A percentile compares a stretch with the other conserved stretches of the same genome.
phyloP scores from a whole-genome alignment of 768 basidiomycete species.

The Termitomyces sp. region DNA sequence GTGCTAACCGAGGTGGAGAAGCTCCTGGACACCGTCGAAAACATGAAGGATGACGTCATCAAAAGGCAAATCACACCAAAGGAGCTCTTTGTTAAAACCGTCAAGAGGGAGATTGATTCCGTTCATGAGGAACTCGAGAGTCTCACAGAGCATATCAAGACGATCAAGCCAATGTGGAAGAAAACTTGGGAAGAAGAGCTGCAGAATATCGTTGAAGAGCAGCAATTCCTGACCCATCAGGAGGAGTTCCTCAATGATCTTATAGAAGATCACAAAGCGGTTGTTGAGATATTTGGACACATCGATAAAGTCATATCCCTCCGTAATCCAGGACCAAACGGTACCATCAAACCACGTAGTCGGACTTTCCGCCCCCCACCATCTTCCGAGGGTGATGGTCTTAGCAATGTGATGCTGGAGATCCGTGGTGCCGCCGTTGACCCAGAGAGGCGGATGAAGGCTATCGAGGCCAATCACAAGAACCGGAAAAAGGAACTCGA shows the following conservation, averaged over 20 bases:
- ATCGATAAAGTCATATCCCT: conserved; percentile 85
- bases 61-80: conserved; percentile 86
- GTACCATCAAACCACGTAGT: conserved; percentile 22
- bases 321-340: conserved; percentile 41
- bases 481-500: conserved; percentile 72
- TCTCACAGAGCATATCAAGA: conserved; percentile 79
- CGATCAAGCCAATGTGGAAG: conserved; percentile 95
- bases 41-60: conserved; percentile 85
- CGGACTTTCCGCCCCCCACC: conserved; percentile 57
- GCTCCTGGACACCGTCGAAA: conserved; percentile 86
- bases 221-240: conserved; percentile 89
- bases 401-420: conserved; percentile 84
- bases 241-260: conserved; percentile 88
- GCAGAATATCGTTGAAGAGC: conserved; percentile 95
- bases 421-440: conserved; percentile 81
- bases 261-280: conserved; percentile 89
- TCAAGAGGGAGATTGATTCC: conserved; percentile 66
- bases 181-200: conserved; percentile 98
- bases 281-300: conserved; percentile 79
- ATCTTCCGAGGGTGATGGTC: conserved; percentile 59
- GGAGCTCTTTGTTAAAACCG: conserved; percentile 57
- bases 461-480: conserved; percentile 87
- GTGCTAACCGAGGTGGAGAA: conserved; percentile 91
- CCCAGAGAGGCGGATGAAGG: conserved; percentile 80
- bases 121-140: conserved; percentile 67